Evolutionary conservation across 2,329 filamentous ascomycete genomes (phyloP).

Genomic region (Didymella segeticola): DNA sequence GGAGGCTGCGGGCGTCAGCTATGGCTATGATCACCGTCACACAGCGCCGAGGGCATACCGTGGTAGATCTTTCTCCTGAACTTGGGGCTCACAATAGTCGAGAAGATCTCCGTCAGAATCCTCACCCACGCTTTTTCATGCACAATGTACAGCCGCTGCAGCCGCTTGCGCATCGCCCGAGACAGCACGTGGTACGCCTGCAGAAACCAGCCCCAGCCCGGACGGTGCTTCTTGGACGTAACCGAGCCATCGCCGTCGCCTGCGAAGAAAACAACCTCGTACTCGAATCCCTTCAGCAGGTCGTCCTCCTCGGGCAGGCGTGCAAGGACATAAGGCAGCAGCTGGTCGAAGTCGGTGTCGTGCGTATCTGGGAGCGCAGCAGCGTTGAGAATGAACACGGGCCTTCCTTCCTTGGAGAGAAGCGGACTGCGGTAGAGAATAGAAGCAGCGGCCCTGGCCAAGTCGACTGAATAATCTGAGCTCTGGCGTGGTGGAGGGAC

Average conservation of each 20-base stretch:
- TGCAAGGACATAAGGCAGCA: slow-evolving; percentile 63
- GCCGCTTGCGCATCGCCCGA: slow-evolving; percentile 61
- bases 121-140: slow-evolving; percentile 65
- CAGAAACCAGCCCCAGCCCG: slow-evolving; percentile 63
- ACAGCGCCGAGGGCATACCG: slow-evolving; percentile 41
- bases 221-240: slow-evolving; percentile 56
- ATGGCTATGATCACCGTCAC: neutral
- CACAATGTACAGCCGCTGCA: slow-evolving; percentile 64
- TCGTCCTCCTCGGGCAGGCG: slow-evolving; percentile 63
- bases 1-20: slow-evolving; percentile 50
- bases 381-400: slow-evolving; percentile 62
- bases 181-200: slow-evolving; percentile 64
- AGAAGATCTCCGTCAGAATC: slow-evolving; percentile 63
- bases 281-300: slow-evolving; percentile 59
- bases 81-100: slow-evolving; percentile 63
- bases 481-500: slow-evolving; percentile 55
- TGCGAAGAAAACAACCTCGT: slow-evolving; percentile 65
- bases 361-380: slow-evolving; percentile 63
- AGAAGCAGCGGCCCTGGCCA: slow-evolving; percentile 59
- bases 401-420: slow-evolving; percentile 57
- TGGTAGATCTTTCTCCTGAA: slow-evolving; percentile 65
- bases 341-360: slow-evolving; percentile 61
- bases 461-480: slow-evolving; percentile 55
- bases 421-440: slow-evolving; percentile 63
- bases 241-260: slow-evolving; percentile 57